These are phyloP conservation scores for Leptographium radiaticola DNA, from an alignment of 2,329 filamentous ascomycete genomes.

Conservation along the genomic window DNA sequence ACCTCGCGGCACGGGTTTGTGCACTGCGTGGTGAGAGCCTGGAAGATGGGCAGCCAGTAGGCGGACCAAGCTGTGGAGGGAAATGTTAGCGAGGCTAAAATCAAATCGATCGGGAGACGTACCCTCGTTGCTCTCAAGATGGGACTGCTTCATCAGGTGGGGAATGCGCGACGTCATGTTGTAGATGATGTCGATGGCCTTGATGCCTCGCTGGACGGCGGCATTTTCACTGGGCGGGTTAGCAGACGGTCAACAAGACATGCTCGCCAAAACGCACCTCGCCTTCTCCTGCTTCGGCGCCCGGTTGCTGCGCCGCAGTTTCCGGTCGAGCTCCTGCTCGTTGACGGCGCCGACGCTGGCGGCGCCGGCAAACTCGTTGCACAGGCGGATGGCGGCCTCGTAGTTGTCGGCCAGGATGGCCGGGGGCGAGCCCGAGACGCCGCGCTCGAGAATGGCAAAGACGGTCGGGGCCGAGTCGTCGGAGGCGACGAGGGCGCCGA, in stretches of 20 bases:
- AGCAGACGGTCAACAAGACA: background rate
- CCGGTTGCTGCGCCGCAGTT: conserved; percentile 17
- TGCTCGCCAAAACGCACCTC: conserved; percentile 30
- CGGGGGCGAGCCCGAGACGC: conserved; percentile 59
- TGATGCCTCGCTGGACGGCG: conserved; percentile 62
- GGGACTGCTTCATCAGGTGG: conserved; percentile 79
- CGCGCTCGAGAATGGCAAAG: conserved; percentile 74
- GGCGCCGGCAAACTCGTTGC: conserved; percentile 81
- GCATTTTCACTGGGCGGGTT: conserved; percentile 48
- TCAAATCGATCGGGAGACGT: conserved; percentile 14
- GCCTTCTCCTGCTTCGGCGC: conserved; percentile 39
- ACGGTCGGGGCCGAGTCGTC: conserved; percentile 62
- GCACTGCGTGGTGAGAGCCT: conserved; percentile 77
- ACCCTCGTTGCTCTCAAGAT: conserved; percentile 79
- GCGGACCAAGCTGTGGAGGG: conserved; percentile 67
- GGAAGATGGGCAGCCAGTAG: conserved; percentile 94
- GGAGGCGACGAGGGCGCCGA: conserved; percentile 60
- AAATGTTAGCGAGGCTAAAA: background rate
- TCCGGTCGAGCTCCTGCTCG: conserved; percentile 54
- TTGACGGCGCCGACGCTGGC: conserved; percentile 58
- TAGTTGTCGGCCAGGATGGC: conserved; percentile 94
- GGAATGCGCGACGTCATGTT: conserved; percentile 72
- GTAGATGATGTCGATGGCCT: conserved; percentile 71
- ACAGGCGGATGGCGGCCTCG: conserved; percentile 67
- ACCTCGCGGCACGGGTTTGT: conserved; percentile 91